Conservation (phyloP, 2,329 filamentous ascomycete species). For the Sporothrix curviconia region DNA sequence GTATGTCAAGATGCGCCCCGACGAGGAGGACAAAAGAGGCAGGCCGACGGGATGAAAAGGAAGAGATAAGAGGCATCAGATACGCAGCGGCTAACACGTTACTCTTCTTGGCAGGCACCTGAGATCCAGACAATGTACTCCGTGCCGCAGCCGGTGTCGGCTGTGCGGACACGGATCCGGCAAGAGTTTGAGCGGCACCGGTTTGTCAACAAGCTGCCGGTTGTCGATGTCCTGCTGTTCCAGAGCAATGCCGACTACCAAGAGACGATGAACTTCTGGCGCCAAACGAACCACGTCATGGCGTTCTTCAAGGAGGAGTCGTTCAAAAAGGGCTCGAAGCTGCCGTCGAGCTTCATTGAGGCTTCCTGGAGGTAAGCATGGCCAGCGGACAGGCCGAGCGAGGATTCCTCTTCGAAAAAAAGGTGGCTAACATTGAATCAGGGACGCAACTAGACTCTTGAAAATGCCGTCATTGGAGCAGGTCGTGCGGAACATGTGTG, state of each 20-base stretch:
- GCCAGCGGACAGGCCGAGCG: rapidly evolving
- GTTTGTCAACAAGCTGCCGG: conserved; percentile 81
- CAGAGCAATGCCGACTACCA: conserved; percentile 93
- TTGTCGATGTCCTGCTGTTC: conserved; percentile 83
- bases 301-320: conserved; percentile 89
- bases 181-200: conserved; percentile 96
- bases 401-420: not conserved
- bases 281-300: conserved; percentile 91
- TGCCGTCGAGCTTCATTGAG: conserved; percentile 86
- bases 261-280: conserved; percentile 99
- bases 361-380: conserved; percentile 71
- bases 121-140: conserved; percentile 98
- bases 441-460: conserved; percentile 49
- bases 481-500: too few relatives aligned
- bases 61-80: too few relatives aligned
- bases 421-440: conserved; percentile 22
- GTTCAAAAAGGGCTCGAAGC: conserved; percentile 65
- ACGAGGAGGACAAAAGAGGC: not conserved
- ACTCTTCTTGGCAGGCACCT: conserved; percentile 71
- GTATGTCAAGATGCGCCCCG: conserved; percentile 51
- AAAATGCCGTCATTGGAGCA: too few relatives aligned
- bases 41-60: not conserved
- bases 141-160: conserved; percentile 77
- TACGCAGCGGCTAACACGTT: too few relatives aligned
- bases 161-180: conserved; percentile 85